These are phyloP conservation scores for Coniochaeta ligniaria DNA, from an alignment of 2,329 filamentous ascomycete genomes.

Conservation along the genomic window DNA sequence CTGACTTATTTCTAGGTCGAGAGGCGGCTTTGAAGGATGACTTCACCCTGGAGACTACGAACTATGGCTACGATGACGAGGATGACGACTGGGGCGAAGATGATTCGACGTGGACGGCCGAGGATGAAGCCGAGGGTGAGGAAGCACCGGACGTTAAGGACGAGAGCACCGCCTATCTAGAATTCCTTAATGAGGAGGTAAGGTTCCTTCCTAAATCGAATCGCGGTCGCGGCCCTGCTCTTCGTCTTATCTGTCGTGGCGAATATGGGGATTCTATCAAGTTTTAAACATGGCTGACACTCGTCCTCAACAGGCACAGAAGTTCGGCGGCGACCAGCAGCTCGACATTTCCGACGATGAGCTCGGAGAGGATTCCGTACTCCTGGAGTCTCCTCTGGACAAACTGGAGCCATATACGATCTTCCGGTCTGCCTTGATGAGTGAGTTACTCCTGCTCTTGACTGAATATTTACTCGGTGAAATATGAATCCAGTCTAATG, in stretches of 20 bases:
- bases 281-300: constrained; percentile 10
- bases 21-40: constrained; percentile 91
- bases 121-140: constrained; percentile 61
- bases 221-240: background rate
- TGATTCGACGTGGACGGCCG: constrained; percentile 73
- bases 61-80: constrained; percentile 49
- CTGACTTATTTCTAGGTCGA: constrained; percentile 52
- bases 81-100: constrained; percentile 76
- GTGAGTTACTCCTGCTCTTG: constrained; percentile 47
- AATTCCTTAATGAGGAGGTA: constrained; percentile 90
- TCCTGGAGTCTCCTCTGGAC: constrained; percentile 90
- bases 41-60: constrained; percentile 56
- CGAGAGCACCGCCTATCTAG: constrained; percentile 88
- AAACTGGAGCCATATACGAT: constrained; percentile 90
- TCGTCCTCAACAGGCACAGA: constrained; percentile 57
- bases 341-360: constrained; percentile 75
- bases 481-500: constrained; percentile 16
- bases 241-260: background rate
- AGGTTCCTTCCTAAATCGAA: constrained; percentile 15
- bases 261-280: background rate
- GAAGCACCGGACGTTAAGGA: constrained; percentile 65
- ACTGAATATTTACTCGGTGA: background rate
- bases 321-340: constrained; percentile 62
- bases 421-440: constrained; percentile 74
- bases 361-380: constrained; percentile 82